phyloP scores from a whole-genome alignment of 345 rosid genomes.

The Euphorbia peplus region DNA sequence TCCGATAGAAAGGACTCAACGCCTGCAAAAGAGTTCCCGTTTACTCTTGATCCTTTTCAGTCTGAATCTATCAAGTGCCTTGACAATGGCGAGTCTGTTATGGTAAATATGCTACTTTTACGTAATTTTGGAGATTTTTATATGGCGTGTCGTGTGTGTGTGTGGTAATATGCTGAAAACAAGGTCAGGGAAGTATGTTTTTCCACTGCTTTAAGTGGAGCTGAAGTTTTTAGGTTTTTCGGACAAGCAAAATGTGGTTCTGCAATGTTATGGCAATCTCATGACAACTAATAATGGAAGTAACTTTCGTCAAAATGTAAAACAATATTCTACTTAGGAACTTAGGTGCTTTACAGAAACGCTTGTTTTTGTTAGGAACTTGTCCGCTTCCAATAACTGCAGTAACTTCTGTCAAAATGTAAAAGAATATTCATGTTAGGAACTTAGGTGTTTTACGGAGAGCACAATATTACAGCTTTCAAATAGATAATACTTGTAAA shows the following conservation, averaged over 20 bases:
- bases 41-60: conserved; percentile 91
- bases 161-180: background rate
- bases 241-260: background rate
- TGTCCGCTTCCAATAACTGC: too few relatives aligned
- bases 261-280: background rate
- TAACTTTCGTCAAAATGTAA: background rate
- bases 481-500: background rate
- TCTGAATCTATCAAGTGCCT: conserved; percentile 94
- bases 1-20: conserved; percentile 26
- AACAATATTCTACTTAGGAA: background rate
- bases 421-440: background rate
- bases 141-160: background rate
- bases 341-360: too few relatives aligned
- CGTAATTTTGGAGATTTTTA: background rate
- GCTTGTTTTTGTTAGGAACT: too few relatives aligned
- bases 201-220: background rate
- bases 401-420: background rate
- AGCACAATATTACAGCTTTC: background rate
- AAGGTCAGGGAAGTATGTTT: background rate
- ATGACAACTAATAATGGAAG: background rate
- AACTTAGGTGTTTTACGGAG: background rate
- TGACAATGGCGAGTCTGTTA: conserved; percentile 76
- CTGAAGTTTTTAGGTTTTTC: background rate
- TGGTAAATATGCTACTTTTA: conserved; percentile 43
- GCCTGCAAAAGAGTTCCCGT: conserved; percentile 90